These are phyloP conservation scores for Paraconiothyrium brasiliense DNA, from an alignment of 2,329 filamentous ascomycete species.

Conservation along the genomic window DNA sequence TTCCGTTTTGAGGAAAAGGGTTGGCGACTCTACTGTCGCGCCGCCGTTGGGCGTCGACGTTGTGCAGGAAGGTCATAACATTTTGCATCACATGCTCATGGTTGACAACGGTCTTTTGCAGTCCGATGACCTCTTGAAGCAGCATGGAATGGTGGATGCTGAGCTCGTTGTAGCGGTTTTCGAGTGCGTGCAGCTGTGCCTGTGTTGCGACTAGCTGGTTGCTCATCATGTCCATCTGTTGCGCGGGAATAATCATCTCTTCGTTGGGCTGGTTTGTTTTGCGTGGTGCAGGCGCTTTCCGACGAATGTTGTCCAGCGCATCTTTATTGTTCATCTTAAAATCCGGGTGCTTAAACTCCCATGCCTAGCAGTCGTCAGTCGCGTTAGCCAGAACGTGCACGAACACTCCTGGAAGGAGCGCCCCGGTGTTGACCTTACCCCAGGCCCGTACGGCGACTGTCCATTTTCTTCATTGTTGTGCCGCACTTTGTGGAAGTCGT, in stretches of 20 bases:
- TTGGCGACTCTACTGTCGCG: slow-evolving; percentile 66
- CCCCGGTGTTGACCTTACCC: slow-evolving; percentile 62
- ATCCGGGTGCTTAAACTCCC: slow-evolving; percentile 98
- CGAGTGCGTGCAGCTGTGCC: slow-evolving; percentile 87
- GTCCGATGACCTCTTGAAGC: slow-evolving; percentile 69
- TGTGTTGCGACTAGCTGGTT: slow-evolving; percentile 89
- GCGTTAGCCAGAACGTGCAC: not conserved
- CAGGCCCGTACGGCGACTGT: slow-evolving; percentile 81
- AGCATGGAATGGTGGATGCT: slow-evolving; percentile 71
- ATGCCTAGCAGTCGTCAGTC: slow-evolving; percentile 66
- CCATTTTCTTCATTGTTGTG: slow-evolving; percentile 88
- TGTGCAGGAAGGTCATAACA: slow-evolving; percentile 73
- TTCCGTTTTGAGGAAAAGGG: slow-evolving; percentile 48
- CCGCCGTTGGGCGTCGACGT: slow-evolving; percentile 70
- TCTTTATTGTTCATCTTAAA: slow-evolving; percentile 97
- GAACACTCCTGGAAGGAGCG: slow-evolving; percentile 3
- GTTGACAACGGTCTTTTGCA: slow-evolving; percentile 76
- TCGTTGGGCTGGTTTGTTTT: slow-evolving; percentile 69
- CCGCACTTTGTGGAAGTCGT: slow-evolving; percentile 97
- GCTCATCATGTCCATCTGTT: slow-evolving; percentile 89
- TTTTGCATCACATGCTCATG: slow-evolving; percentile 77
- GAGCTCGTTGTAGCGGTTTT: slow-evolving; percentile 85
- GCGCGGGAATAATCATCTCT: slow-evolving; percentile 80
- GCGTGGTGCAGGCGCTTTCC: slow-evolving; percentile 91
- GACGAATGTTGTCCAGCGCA: slow-evolving; percentile 92